These are phyloP conservation scores for Irpex sp. DNA, from an alignment of 1,284 basidiomycete species.

Conservation along the genomic window DNA sequence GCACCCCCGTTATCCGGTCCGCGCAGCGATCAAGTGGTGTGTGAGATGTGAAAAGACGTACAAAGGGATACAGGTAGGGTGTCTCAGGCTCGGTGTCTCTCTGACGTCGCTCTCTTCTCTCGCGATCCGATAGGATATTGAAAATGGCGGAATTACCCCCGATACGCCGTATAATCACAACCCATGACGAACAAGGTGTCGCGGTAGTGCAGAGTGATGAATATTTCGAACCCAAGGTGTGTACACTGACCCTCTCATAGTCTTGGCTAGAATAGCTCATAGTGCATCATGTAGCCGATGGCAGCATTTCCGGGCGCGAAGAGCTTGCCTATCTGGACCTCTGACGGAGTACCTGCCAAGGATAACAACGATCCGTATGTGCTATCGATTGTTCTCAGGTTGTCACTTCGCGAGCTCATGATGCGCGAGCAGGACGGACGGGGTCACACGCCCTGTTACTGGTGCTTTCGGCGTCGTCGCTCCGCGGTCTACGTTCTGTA, in stretches of 20 bases:
- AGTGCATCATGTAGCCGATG: slow-evolving; percentile 5
- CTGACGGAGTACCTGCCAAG: slow-evolving; percentile 46
- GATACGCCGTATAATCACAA: slow-evolving; percentile 49
- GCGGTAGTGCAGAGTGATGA: slow-evolving; percentile 21
- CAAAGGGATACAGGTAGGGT: background rate
- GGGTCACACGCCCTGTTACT: slow-evolving; percentile 38
- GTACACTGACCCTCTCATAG: background rate
- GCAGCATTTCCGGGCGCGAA: slow-evolving; percentile 17
- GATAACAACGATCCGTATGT: slow-evolving; percentile 49
- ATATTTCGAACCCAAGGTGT: background rate
- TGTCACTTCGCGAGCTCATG: background rate
- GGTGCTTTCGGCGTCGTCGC: slow-evolving; percentile 43
- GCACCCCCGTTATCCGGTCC: background rate
- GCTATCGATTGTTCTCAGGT: background rate
- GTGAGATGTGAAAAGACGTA: background rate
- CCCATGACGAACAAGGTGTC: slow-evolving; percentile 30
- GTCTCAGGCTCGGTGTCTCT: background rate
- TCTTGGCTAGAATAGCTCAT: no score
- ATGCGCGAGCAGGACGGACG: slow-evolving; percentile 40
- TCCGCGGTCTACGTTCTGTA: slow-evolving; percentile 43
- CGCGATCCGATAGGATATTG: background rate
- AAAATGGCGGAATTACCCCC: slow-evolving; percentile 10
- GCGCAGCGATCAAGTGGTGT: background rate
- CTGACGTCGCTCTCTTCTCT: background rate
- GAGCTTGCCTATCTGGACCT: slow-evolving; percentile 44